Base-by-base conservation (phyloP, 495 filamentous ascomycete species). In the Daldinia loculata region DNA sequence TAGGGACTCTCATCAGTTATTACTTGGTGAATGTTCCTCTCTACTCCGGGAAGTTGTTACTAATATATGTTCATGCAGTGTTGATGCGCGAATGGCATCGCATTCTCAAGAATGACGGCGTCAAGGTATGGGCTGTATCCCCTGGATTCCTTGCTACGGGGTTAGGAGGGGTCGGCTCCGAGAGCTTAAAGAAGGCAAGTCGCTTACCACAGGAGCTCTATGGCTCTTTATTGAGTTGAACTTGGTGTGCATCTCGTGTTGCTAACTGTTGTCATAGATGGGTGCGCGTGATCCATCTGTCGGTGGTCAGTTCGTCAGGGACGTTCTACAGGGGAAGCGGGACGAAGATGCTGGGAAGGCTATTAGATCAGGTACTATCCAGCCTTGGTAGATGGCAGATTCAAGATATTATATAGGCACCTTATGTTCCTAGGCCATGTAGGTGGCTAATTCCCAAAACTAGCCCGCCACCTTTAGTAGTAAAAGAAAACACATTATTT, bases 61-160 rank as follows among this genome's bases (percentile, higher is more conserved):
- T 56, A 30, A 56, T 19, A 2, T 11, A 12, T 56, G 17, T 6
- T 36, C 8, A 1, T 19, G 8, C 19, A 56, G 53, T 90, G 89
- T 38, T 90, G 77, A 88, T 90, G 87, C 79, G 82, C 34, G 84
- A 87, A 60, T 91, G 87, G 88, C 27, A 67, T 24, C 77, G 82
- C 6, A 69, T 81, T 7, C 72, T 91, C 56, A 79, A 80, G 62
- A 80, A 85, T 17, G 89, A 91, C 61, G 86, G 86, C 0, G 88
- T 90, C 1, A 90, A 90, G 75, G 82, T 87, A 0, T 90, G 80
- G 79, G 71, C 74, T 22, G 74, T 90, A 14, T 80, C 76, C 2
- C 89, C 88, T 0, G 89, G 89, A 0, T 85, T 85, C 58, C 70
- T 90, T 34, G 88, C 85, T 0, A 90, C 88, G 1, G 81, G 79